Percentiles rank a stretch among this genome's conserved stretches.
These are phyloP conservation scores for Penicillium cinerascens DNA, from an alignment of 495 filamentous ascomycete genomes.

Conservation along the genomic window DNA sequence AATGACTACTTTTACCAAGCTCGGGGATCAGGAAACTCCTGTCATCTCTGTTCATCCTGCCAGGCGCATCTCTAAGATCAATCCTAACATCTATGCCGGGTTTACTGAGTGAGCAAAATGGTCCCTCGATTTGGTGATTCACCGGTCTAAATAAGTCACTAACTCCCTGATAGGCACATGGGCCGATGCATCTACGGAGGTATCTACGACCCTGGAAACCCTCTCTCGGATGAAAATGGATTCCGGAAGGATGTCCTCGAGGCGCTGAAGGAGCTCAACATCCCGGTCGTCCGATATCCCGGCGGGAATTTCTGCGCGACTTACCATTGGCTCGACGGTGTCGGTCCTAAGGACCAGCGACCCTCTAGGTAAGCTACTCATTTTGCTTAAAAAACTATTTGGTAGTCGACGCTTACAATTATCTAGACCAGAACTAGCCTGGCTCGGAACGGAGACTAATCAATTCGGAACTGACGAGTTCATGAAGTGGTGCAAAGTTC, in stretches of 20 bases:
- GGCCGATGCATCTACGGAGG: slow-evolving; percentile 82
- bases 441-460: slow-evolving; percentile 71
- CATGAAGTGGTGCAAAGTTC: slow-evolving; percentile 68
- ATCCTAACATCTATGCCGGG: slow-evolving; percentile 70
- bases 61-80: slow-evolving; percentile 63
- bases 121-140: not conserved
- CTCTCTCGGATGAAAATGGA: slow-evolving; percentile 67
- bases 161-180: slow-evolving; percentile 58
- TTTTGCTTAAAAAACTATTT: not conserved
- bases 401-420: not conserved
- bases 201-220: slow-evolving; percentile 71
- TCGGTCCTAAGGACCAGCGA: slow-evolving; percentile 65
- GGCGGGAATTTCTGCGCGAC: slow-evolving; percentile 80
- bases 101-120: slow-evolving; percentile 61
- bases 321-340: slow-evolving; percentile 78
- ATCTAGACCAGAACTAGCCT: slow-evolving; percentile 65
- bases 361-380: slow-evolving; percentile 45
- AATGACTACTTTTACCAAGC: slow-evolving; percentile 70
- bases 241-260: slow-evolving; percentile 73
- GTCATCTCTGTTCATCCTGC: slow-evolving; percentile 58
- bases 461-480: slow-evolving; percentile 82
- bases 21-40: slow-evolving; percentile 52
- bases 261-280: slow-evolving; percentile 63
- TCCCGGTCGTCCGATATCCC: slow-evolving; percentile 74
- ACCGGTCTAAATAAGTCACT: not conserved